Evolutionary conservation across 805 yeast genomes (phyloP).

Genomic region (Lachancea waltii): DNA sequence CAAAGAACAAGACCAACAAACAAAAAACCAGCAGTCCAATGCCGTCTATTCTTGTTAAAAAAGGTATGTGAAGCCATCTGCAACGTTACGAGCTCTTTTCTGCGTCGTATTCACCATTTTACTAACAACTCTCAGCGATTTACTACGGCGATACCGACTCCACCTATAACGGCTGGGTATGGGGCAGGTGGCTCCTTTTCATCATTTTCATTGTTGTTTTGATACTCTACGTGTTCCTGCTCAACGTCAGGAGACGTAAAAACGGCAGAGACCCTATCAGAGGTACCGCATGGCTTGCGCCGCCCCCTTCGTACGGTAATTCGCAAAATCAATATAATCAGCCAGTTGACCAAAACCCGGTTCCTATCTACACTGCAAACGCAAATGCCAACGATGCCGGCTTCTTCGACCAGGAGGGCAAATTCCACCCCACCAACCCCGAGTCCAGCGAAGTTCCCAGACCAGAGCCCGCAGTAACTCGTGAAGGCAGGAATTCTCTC

Average conservation of each 20-base stretch:
- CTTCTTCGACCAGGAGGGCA: conserved; percentile 55
- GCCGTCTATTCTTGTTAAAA: not conserved
- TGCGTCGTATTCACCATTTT: not conserved
- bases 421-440: conserved; percentile 25
- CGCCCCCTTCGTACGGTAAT: conserved; percentile 11
- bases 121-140: conserved; percentile 1
- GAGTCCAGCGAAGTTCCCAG: not conserved
- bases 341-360: conserved; percentile 38
- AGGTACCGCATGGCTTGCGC: conserved; percentile 14
- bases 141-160: conserved; percentile 1
- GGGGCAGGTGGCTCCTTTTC: conserved; percentile 13
- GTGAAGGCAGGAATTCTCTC: conserved; percentile 2
- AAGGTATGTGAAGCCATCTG: conserved; percentile 1
- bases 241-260: conserved; percentile 8
- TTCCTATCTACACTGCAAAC: conserved; percentile 55
- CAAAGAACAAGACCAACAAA: not conserved
- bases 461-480: conserved; percentile 7
- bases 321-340: conserved; percentile 10
- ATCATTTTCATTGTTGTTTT: conserved; percentile 5
- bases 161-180: conserved; percentile 8
- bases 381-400: conserved; percentile 69
- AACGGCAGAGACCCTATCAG: conserved; percentile 9
- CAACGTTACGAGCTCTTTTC: not conserved
- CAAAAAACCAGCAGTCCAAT: not conserved
- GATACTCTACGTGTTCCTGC: conserved; percentile 3